Percentiles rank a stretch among this genome's conserved stretches.
These are phyloP conservation scores for Boletus insuetus DNA, from an alignment of 768 basidiomycete genomes.

Conservation along the genomic window DNA sequence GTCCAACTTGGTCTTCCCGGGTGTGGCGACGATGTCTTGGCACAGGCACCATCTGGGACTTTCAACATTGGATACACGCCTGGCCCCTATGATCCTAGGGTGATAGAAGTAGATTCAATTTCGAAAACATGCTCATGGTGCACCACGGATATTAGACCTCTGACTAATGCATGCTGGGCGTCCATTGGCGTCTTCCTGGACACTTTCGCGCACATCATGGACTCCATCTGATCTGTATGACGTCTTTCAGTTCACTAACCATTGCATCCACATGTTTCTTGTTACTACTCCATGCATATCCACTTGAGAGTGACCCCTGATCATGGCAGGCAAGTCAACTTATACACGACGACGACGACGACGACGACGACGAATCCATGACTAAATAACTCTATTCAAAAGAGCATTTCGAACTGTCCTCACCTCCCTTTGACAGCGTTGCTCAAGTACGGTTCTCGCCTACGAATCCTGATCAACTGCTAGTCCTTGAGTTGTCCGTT, in stretches of 20 bases:
- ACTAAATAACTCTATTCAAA: not conserved
- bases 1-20: slow-evolving; percentile 58
- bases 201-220: slow-evolving; percentile 23
- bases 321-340: slow-evolving; percentile 16
- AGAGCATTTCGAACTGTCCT: slow-evolving; percentile 47
- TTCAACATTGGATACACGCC: slow-evolving; percentile 24
- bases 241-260: slow-evolving; percentile 19
- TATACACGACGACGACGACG: too few species aligned
- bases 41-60: slow-evolving; percentile 6
- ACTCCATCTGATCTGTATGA: slow-evolving; percentile 29
- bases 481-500: slow-evolving; percentile 41
- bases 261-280: slow-evolving; percentile 18
- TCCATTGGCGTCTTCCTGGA: slow-evolving; percentile 32
- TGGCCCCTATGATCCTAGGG: slow-evolving; percentile 25
- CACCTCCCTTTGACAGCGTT: slow-evolving; percentile 84
- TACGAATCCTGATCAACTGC: slow-evolving; percentile 68
- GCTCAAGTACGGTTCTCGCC: slow-evolving; percentile 82
- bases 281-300: too few species aligned
- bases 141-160: slow-evolving; percentile 32
- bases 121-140: slow-evolving; percentile 34
- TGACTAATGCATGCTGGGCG: slow-evolving; percentile 36
- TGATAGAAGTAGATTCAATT: slow-evolving; percentile 34
- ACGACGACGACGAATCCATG: too few species aligned
- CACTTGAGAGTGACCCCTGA: too few species aligned
- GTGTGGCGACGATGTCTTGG: slow-evolving; percentile 31